Conservation (phyloP, 495 filamentous ascomycete species). For the Neurospora intermedia region DNA sequence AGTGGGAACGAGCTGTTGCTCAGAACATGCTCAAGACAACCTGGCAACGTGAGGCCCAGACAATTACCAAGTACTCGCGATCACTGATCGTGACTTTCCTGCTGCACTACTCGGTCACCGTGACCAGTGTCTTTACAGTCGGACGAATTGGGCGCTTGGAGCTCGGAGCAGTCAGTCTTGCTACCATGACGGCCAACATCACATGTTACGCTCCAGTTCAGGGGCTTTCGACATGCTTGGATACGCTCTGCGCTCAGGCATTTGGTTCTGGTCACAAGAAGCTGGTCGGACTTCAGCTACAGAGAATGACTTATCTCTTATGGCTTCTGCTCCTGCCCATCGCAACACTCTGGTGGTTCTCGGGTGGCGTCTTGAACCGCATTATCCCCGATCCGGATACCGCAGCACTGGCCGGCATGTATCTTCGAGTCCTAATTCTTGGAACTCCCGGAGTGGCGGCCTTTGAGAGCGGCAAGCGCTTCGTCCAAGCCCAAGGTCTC, state of each 20-base stretch:
- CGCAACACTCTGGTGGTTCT: conserved; percentile 46
- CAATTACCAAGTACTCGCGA: conserved; percentile 43
- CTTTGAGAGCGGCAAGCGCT: conserved; percentile 63
- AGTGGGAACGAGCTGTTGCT: conserved; percentile 71
- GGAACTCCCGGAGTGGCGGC: conserved; percentile 59
- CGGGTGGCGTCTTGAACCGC: conserved; percentile 40
- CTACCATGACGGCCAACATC: conserved; percentile 63
- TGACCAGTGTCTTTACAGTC: conserved; percentile 57
- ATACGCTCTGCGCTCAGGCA: conserved; percentile 66
- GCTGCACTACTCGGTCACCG: conserved; percentile 61
- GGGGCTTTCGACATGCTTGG: conserved; percentile 57
- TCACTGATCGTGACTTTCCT: conserved; percentile 59
- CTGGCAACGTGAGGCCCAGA: conserved; percentile 71
- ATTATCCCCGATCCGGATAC: conserved; percentile 54
- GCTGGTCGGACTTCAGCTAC: conserved; percentile 60
- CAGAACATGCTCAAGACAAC: conserved; percentile 68
- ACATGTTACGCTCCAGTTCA: conserved; percentile 62
- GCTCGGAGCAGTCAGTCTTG: conserved; percentile 52
- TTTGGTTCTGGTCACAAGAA: conserved; percentile 59
- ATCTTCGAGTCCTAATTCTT: conserved; percentile 51
- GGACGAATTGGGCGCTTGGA: conserved; percentile 53
- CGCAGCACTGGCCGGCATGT: conserved; percentile 52
- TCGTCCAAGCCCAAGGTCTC: conserved; percentile 60
- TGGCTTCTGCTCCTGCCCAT: conserved; percentile 54
- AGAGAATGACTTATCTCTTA: conserved; percentile 60